phyloP scores from a whole-genome alignment of 2,329 filamentous ascomycete genomes.

The Pestalotiopsis sp. region DNA sequence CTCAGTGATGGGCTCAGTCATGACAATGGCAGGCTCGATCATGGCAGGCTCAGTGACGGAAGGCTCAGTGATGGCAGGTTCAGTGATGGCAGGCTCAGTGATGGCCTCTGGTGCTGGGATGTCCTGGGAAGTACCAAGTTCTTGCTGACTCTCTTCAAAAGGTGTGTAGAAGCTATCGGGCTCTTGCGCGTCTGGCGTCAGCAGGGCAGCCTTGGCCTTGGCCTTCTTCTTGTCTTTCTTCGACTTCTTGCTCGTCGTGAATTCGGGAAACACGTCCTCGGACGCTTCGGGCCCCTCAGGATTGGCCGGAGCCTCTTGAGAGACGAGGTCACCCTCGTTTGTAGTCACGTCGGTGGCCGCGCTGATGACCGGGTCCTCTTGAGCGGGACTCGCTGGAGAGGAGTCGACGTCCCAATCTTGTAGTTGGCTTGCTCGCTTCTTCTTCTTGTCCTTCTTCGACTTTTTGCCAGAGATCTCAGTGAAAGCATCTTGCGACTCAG shows the following conservation, averaged over 20 bases:
- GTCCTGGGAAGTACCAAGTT: background rate
- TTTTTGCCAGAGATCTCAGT: conserved; percentile 23
- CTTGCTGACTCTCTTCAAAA: background rate
- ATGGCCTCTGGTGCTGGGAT: background rate
- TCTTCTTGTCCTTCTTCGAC: conserved; percentile 28
- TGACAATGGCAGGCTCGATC: too few relatives aligned
- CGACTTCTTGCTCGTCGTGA: conserved; percentile 25
- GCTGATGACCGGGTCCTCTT: conserved; percentile 14
- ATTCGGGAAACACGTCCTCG: conserved; percentile 17
- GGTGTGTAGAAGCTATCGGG: conserved; percentile 15
- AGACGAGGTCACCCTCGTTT: conserved; percentile 14
- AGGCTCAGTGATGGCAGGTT: background rate
- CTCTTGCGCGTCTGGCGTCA: conserved; percentile 14
- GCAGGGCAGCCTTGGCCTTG: conserved; percentile 28
- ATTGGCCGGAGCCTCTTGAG: background rate
- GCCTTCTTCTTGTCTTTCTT: conserved; percentile 32
- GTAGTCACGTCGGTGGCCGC: conserved; percentile 15
- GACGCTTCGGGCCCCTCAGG: conserved; percentile 23
- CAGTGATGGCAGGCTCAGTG: too few relatives aligned
- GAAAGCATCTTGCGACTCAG: background rate
- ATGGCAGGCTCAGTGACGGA: too few relatives aligned
- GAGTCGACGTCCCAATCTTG: background rate
- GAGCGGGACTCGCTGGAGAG: background rate
- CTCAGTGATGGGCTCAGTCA: too few relatives aligned
- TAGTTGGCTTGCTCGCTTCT: conserved; percentile 31